A percentile compares a stretch with the other conserved stretches of the same genome.
These are phyloP conservation scores for Blepharisma undulans DNA, from an alignment of 169 alveolate species.

Conservation along the genomic window DNA sequence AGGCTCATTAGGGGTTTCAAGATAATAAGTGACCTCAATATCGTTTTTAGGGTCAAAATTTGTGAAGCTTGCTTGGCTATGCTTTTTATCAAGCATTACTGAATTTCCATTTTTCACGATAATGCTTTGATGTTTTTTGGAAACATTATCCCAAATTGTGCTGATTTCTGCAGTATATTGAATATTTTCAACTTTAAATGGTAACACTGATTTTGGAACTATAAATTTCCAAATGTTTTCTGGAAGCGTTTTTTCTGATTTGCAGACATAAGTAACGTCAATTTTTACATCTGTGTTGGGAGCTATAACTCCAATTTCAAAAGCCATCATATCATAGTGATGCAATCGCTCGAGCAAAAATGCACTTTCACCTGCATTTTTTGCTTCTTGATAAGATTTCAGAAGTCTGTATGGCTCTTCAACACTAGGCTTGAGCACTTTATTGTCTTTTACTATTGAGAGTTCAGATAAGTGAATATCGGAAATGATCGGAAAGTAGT, in stretches of 20 bases:
- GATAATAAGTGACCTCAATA: neutral
- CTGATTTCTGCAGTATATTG: neutral
- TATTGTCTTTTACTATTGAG: neutral
- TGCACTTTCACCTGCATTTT: neutral
- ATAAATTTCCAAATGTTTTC: neutral
- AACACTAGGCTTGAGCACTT: too few species aligned
- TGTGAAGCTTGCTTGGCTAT: neutral
- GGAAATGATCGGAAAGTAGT: neutral
- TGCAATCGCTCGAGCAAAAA: neutral
- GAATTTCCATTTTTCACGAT: neutral
- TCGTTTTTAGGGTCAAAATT: neutral
- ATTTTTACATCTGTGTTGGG: neutral
- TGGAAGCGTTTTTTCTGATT: neutral
- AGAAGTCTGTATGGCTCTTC: neutral
- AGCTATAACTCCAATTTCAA: neutral
- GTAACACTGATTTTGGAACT: neutral
- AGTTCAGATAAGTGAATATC: neutral
- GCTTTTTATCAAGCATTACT: neutral
- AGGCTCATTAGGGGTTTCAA: neutral
- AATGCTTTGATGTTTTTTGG: neutral
- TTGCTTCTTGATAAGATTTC: neutral
- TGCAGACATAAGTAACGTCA: neutral
- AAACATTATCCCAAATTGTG: neutral
- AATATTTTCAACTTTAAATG: neutral
- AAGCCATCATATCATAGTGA: neutral